Conservation (phyloP, 2,329 filamentous ascomycete genomes). For the Monosporascus sp. region DNA sequence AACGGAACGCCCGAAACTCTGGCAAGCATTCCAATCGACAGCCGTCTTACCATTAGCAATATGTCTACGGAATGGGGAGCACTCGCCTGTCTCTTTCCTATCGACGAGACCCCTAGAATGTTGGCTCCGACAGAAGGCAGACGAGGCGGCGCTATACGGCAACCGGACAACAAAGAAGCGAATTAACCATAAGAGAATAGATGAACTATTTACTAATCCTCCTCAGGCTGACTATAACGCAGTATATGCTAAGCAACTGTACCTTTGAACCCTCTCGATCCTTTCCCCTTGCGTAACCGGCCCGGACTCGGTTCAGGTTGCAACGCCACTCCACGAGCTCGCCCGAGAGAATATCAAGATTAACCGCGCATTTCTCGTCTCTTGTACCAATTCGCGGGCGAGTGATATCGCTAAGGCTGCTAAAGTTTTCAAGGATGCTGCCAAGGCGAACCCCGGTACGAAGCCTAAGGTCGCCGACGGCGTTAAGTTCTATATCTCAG, state of each 20-base stretch:
- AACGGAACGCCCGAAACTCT: constrained; percentile 74
- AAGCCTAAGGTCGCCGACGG: constrained; percentile 66
- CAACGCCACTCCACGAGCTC: constrained; percentile 71
- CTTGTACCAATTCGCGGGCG: constrained; percentile 80
- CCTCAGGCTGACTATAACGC: constrained; percentile 70
- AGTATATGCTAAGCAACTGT: constrained; percentile 76
- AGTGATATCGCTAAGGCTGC: constrained; percentile 81
- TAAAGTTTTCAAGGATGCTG: constrained; percentile 76
- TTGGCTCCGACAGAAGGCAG: constrained; percentile 77
- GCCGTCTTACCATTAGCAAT: constrained; percentile 68
- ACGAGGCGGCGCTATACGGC: constrained; percentile 58
- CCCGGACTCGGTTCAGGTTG: constrained; percentile 86
- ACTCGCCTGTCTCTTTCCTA: constrained; percentile 67
- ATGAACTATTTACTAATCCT: constrained; percentile 64
- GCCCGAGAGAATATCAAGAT: constrained; percentile 69
- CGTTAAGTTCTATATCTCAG: constrained; percentile 85
- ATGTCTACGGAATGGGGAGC: constrained; percentile 84
- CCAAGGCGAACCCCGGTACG: constrained; percentile 47
- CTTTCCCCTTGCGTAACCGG: constrained; percentile 80
- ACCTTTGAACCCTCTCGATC: constrained; percentile 76
- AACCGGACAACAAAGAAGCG: constrained; percentile 43
- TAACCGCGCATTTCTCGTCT: constrained; percentile 81
- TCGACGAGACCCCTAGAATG: constrained; percentile 63
- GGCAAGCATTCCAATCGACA: constrained; percentile 64
- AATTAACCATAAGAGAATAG: constrained; percentile 68